These are phyloP conservation scores for Rubia tinctorum DNA, from an alignment of 305 asterid genomes.

Conservation along the genomic window DNA sequence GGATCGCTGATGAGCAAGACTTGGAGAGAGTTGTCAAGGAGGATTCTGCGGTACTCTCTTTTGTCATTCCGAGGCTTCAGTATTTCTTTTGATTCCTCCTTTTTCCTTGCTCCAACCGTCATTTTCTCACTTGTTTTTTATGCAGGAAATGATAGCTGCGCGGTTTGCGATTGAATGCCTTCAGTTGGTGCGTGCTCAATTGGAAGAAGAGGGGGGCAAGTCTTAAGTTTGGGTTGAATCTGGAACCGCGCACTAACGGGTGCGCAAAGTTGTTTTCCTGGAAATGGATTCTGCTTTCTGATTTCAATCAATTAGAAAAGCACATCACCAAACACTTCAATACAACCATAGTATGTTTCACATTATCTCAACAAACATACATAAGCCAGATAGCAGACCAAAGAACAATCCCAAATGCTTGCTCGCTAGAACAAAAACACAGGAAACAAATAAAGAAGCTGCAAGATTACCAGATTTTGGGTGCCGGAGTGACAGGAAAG, in stretches of 20 bases:
- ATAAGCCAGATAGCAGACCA: neutral
- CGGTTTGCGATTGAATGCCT: neutral
- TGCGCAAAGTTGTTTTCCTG: neutral
- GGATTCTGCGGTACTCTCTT: conserved; percentile 67
- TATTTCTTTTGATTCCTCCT: conserved; percentile 43
- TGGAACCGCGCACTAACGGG: neutral
- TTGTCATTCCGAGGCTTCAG: conserved; percentile 78
- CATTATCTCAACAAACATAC: neutral
- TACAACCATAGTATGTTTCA: neutral
- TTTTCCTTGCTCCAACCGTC: conserved; percentile 46
- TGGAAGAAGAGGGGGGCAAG: neutral
- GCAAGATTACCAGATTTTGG: conserved; percentile 73
- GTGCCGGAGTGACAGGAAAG: conserved; percentile 65
- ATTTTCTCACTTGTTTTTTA: conserved; percentile 20
- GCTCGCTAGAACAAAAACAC: neutral
- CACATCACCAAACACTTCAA: neutral
- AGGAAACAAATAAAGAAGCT: neutral
- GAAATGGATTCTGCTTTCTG: neutral
- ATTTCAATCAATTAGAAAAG: neutral
- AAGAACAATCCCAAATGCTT: neutral
- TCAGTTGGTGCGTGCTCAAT: conserved; percentile 2
- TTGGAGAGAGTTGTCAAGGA: conserved; percentile 61
- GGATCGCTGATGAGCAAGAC: conserved; percentile 89
- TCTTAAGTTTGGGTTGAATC: neutral
- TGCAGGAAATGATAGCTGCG: neutral